phyloP scores from a whole-genome alignment of 176 grass and related monocot species.

The Dendrocalamus sinicus region DNA sequence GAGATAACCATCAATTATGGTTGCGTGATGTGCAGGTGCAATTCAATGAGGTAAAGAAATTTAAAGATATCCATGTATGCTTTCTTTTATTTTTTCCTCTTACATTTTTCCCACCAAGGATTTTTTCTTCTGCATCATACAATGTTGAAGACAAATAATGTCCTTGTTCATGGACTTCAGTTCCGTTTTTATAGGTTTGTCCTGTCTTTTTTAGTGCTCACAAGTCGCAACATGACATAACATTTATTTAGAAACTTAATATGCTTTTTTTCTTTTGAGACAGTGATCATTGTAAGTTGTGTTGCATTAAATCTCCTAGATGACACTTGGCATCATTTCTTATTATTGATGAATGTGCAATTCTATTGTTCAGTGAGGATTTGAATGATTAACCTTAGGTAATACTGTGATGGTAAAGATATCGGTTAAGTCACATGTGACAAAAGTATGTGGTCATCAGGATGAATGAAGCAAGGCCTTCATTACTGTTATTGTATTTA shows the following conservation, averaged over 20 bases:
- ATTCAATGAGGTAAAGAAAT: conserved; percentile 60
- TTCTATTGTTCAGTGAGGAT: background rate
- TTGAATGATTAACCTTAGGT: conserved; percentile 15
- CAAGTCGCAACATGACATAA: background rate
- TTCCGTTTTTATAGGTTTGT: conserved; percentile 7
- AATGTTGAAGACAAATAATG: background rate
- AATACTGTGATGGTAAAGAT: background rate
- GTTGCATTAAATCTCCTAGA: conserved; percentile 9
- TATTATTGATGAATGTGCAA: background rate
- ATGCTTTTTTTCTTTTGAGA: background rate
- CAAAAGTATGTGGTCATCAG: background rate
- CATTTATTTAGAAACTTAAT: conserved; percentile 14
- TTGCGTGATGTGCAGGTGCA: conserved; percentile 77
- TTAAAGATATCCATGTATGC: conserved; percentile 20
- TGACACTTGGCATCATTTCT: background rate
- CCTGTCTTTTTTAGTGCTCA: background rate
- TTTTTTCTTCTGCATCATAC: background rate
- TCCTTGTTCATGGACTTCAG: background rate
- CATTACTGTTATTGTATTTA: background rate
- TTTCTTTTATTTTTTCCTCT: conserved; percentile 13
- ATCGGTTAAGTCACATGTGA: background rate
- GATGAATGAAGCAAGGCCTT: conserved; percentile 23
- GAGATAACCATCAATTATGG: conserved; percentile 56
- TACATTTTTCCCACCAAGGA: background rate
- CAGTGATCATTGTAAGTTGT: background rate